Evolutionary conservation across 2,329 filamentous ascomycete species (phyloP).

Genomic region (Cercospora sp.): DNA sequence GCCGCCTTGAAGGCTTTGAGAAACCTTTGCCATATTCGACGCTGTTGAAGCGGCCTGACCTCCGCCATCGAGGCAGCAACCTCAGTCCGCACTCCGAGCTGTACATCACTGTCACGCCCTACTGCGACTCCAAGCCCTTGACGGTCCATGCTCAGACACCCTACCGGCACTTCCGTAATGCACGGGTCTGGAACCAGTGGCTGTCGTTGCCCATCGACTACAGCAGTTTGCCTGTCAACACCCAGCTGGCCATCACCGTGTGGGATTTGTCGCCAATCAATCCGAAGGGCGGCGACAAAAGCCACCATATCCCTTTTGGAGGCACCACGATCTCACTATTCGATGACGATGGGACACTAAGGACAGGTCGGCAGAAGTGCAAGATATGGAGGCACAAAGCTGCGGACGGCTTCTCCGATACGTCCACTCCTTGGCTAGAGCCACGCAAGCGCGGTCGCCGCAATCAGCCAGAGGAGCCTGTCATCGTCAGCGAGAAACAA

Average conservation of each 20-base stretch:
- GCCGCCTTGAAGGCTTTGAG: constrained; percentile 76
- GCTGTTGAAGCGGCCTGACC: constrained; percentile 73
- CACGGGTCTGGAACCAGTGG: constrained; percentile 89
- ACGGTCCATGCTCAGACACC: constrained; percentile 89
- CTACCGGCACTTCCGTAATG: constrained; percentile 84
- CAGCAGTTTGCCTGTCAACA: constrained; percentile 75
- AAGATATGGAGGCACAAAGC: constrained; percentile 76
- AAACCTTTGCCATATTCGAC: constrained; percentile 73
- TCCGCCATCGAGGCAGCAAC: constrained; percentile 86
- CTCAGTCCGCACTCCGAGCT: constrained; percentile 81
- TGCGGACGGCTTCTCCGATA: constrained; percentile 81
- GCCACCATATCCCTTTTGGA: constrained; percentile 86
- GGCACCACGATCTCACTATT: constrained; percentile 93
- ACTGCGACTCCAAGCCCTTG: constrained; percentile 92
- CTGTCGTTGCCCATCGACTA: constrained; percentile 83
- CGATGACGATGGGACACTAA: constrained; percentile 84
- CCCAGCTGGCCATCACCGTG: constrained; percentile 85
- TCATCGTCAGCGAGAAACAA: constrained; percentile 47
- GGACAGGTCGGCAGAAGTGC: constrained; percentile 92
- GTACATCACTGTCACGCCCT: constrained; percentile 89
- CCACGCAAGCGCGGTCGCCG: constrained; percentile 57
- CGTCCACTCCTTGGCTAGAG: constrained; percentile 71
- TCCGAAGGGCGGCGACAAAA: constrained; percentile 66
- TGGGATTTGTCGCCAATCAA: constrained; percentile 91
- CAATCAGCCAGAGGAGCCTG: constrained; percentile 60